Conservation (phyloP, 768 basidiomycete species). For the Psilocybe sp. region DNA sequence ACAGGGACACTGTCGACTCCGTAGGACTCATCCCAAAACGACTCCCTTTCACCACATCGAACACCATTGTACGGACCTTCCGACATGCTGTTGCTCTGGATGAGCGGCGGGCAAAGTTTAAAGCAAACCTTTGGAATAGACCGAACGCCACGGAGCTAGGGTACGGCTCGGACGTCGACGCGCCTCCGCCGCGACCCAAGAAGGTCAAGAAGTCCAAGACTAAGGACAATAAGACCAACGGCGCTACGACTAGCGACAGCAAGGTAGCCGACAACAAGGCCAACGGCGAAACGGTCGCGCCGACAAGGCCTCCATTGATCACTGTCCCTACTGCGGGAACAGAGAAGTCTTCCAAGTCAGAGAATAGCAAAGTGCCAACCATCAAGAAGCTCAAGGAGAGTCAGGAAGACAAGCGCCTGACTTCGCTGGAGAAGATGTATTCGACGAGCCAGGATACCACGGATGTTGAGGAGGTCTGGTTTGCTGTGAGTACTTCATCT, state of each 20-base stretch:
- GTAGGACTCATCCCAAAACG: slow-evolving; percentile 53
- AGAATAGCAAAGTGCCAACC: neutral
- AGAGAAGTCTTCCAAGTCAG: slow-evolving; percentile 3
- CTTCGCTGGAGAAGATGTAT: slow-evolving; percentile 30
- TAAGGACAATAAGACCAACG: no score
- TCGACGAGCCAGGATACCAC: slow-evolving; percentile 23
- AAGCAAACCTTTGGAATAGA: slow-evolving; percentile 48
- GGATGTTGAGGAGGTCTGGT: slow-evolving; percentile 68
- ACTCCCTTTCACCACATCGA: slow-evolving; percentile 57
- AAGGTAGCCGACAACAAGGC: no score
- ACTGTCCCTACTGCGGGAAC: neutral
- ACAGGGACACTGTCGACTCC: slow-evolving; percentile 67
- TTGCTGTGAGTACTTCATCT: slow-evolving; percentile 36
- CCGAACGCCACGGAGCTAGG: slow-evolving; percentile 26
- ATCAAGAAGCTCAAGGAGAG: slow-evolving; percentile 15
- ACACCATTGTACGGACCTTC: slow-evolving; percentile 54
- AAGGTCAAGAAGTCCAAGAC: no score
- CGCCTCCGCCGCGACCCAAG: neutral
- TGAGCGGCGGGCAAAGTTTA: slow-evolving; percentile 59
- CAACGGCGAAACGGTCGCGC: no score
- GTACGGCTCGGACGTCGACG: slow-evolving; percentile 15
- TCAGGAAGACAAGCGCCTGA: slow-evolving; percentile 22
- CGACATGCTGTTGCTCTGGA: slow-evolving; percentile 68
- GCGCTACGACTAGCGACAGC: no score
- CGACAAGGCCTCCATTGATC: no score